Evolutionary conservation across 129 eudicot genomes (phyloP).

Genomic region (Kitagawia praeruptora): DNA sequence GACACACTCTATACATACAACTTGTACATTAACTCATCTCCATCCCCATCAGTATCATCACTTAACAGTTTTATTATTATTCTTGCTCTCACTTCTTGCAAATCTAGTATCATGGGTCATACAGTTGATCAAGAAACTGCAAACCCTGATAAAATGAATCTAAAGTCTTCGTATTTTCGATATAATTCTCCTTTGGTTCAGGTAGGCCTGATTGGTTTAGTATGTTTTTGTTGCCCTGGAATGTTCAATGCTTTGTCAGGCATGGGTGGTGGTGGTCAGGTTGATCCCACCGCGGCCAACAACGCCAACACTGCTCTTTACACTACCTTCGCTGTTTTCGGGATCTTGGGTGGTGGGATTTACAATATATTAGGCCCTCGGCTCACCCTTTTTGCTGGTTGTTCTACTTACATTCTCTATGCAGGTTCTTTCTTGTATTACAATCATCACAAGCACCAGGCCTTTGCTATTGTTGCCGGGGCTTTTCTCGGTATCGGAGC

Average conservation of each 20-base stretch:
- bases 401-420: conserved; percentile 71
- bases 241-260: conserved; percentile 98
- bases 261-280: conserved; percentile 98
- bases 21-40: background rate
- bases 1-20: background rate
- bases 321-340: conserved; percentile 88
- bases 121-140: conserved; percentile 33
- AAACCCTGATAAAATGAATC: background rate
- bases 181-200: conserved; percentile 81
- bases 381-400: conserved; percentile 66
- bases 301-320: conserved; percentile 96
- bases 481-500: conserved; percentile 85
- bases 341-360: conserved; percentile 85
- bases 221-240: conserved; percentile 94
- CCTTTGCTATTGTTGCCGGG: conserved; percentile 66
- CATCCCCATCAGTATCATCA: background rate
- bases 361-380: conserved; percentile 87
- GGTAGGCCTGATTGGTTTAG: conserved; percentile 67
- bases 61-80: background rate
- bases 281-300: conserved; percentile 82
- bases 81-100: background rate
- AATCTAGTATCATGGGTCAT: conserved; percentile 26
- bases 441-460: conserved; percentile 69
- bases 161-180: conserved; percentile 31
- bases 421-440: conserved; percentile 85